Evolutionary conservation across 345 rosid species (phyloP).

Genomic region (Salix udensis): DNA sequence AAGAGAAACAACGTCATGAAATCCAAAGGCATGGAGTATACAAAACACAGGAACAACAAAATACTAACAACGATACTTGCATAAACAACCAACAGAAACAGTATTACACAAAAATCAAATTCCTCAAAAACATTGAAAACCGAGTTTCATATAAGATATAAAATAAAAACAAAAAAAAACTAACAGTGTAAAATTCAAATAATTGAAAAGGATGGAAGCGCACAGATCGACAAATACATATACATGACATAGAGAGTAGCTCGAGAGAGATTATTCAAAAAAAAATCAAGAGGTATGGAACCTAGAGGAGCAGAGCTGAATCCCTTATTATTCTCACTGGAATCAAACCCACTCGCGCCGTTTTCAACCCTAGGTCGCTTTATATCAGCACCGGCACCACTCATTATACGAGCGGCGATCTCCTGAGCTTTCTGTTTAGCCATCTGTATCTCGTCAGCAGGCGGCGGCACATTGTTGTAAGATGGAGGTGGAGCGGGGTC

Average conservation of each 20-base stretch:
- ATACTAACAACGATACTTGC: not conserved
- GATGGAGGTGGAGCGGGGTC: slow-evolving; percentile 38
- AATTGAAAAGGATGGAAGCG: not conserved
- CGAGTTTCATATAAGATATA: not conserved
- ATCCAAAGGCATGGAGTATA: not conserved
- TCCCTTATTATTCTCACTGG: slow-evolving; percentile 42
- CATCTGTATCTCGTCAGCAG: slow-evolving; percentile 70
- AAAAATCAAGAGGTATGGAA: not conserved
- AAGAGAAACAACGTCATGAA: not conserved
- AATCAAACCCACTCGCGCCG: slow-evolving; percentile 55
- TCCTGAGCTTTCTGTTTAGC: slow-evolving; percentile 91
- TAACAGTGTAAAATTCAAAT: not conserved
- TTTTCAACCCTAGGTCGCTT: slow-evolving; percentile 87
- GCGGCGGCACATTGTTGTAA: slow-evolving; percentile 76
- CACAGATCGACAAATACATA: not conserved
- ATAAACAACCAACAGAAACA: not conserved
- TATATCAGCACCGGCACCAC: slow-evolving; percentile 45
- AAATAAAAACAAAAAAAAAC: not conserved
- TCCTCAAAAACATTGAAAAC: not conserved
- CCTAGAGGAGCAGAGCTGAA: slow-evolving; percentile 48
- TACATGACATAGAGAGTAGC: not conserved
- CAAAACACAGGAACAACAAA: not conserved
- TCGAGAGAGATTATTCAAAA: not conserved
- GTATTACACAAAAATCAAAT: not conserved
- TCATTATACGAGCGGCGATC: slow-evolving; percentile 82